phyloP scores from a whole-genome alignment of 1,284 basidiomycete species.

The Cryptococcus hybrid region DNA sequence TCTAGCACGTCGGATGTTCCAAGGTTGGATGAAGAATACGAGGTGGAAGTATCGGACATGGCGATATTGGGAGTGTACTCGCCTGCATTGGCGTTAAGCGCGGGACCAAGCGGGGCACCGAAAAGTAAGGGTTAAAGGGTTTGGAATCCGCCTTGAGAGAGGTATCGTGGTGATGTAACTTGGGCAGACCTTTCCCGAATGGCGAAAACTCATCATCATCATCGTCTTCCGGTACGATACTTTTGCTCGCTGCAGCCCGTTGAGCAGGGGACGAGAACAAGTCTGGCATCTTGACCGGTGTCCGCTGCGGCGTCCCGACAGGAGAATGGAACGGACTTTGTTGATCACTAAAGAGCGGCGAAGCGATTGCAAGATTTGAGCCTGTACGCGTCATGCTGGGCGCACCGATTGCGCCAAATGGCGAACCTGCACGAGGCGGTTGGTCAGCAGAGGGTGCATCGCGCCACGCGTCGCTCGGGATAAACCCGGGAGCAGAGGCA shows the following conservation, averaged over 20 bases:
- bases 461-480: conserved; percentile 41
- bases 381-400: conserved; percentile 55
- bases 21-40: conserved; percentile 18
- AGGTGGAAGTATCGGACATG: conserved; percentile 12
- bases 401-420: conserved; percentile 55
- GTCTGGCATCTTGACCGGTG: conserved; percentile 36
- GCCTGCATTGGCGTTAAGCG: neutral
- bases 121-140: conserved; percentile 43
- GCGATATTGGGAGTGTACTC: conserved; percentile 6
- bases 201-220: conserved; percentile 60
- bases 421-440: conserved; percentile 36
- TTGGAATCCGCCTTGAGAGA: conserved; percentile 34
- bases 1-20: conserved; percentile 14
- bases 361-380: conserved; percentile 83
- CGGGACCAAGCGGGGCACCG: neutral
- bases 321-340: conserved; percentile 57
- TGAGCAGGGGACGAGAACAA: conserved; percentile 32
- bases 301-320: conserved; percentile 38
- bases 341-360: conserved; percentile 72
- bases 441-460: conserved; percentile 24
- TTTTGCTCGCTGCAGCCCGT: conserved; percentile 19
- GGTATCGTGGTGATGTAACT: conserved; percentile 24
- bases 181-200: conserved; percentile 49
- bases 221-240: conserved; percentile 46
- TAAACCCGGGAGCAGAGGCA: conserved; percentile 57